A percentile compares a stretch with the other conserved stretches of the same genome.
phyloP scores from a whole-genome alignment of 176 grass and related monocot genomes.

The Saccharum officinarum region DNA sequence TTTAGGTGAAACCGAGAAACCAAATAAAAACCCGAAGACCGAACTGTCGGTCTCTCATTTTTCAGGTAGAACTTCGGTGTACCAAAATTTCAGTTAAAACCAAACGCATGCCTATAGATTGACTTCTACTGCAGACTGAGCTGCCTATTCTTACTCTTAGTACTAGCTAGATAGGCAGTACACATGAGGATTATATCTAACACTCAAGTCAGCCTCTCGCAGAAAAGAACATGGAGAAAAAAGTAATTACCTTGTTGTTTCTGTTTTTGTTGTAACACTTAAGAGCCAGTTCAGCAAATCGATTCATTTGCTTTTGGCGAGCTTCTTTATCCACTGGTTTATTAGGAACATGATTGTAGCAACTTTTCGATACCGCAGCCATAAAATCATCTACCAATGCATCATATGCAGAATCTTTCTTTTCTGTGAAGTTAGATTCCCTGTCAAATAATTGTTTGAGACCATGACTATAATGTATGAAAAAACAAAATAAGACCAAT shows the following conservation, averaged over 20 bases:
- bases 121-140: background rate
- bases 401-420: background rate
- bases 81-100: background rate
- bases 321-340: background rate
- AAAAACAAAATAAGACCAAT: background rate
- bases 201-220: background rate
- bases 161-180: background rate
- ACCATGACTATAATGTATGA: background rate
- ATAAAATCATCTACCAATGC: background rate
- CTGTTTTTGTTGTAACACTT: slow-evolving; percentile 22
- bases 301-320: background rate
- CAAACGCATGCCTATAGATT: background rate
- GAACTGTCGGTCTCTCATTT: too few species aligned
- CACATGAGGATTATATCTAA: background rate
- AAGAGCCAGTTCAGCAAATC: slow-evolving; percentile 10
- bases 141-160: background rate
- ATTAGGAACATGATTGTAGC: background rate
- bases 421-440: background rate
- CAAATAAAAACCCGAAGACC: background rate
- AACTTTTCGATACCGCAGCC: background rate
- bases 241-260: slow-evolving; percentile 11
- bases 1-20: too few species aligned
- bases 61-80: too few species aligned
- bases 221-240: background rate
- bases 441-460: background rate